Evolutionary conservation across 2,329 filamentous ascomycete genomes (phyloP), one percentile per base, ranked within the genome.

Genomic region (Emmonsia crescens): DNA sequence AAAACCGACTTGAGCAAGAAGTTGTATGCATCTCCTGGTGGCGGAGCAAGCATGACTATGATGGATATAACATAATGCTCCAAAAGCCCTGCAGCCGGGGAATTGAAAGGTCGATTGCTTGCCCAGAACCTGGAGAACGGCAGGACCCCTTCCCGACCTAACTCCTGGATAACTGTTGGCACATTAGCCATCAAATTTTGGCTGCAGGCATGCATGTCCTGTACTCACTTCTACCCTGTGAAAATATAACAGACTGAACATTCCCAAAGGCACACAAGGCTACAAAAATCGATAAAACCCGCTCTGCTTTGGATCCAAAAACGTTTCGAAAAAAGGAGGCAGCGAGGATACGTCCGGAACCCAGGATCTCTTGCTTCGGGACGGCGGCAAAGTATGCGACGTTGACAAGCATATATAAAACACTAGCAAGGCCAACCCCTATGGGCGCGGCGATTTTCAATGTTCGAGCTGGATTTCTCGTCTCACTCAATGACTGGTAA

Each of bases 51-150:
- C 38, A 89, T 80, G 14, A 89, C 79, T 52, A 89, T 79, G 62
- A 86, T 77, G 0, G 85, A 86, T 2, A 88, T 79, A 19, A 86
- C 68, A 81, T 84, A 89, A 70, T 89, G 86, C 24, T 88, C 77
- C 66, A 88, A 83, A 10, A 78, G 67, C 12, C 74, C 74, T 6
- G 83, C 76, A n/a, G 83, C 79, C 0, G 86, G 87, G 0, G 87
- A 81, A 61, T 85, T 84, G 64, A 85, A 87, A 0, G 87, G 87
- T 72, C 81, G 83, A 68, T 85, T 86, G 3, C 85, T 88, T 0
- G 86, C 86, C 83, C 84, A 89, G 70, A 89, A 82, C 2, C 79
- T 78, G 63, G 83, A 84, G 60, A 81, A 87, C 0, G 87, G 87
- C 16, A 89, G 68, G 5, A 89, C 75, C 0, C 86, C 86, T 68